Percentiles rank a stretch among this genome's conserved stretches.
Evolutionary conservation across 2,329 filamentous ascomycete genomes (phyloP).

Genomic region (Colletotrichum sidae): DNA sequence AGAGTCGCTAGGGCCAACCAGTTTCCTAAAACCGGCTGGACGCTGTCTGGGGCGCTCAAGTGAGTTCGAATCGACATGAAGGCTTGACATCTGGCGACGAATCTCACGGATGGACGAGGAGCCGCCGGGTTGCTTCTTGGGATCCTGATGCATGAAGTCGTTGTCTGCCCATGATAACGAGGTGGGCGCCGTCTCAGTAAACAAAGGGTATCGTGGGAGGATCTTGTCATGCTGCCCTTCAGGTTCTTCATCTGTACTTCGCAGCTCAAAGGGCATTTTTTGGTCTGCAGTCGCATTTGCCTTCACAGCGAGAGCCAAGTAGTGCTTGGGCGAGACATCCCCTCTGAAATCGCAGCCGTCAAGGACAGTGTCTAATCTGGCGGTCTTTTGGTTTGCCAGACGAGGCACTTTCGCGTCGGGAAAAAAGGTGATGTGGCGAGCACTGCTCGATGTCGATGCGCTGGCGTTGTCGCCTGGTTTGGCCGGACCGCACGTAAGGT

Average conservation of each 20-base stretch:
- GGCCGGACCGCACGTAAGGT: no score
- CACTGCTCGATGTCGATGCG: not conserved
- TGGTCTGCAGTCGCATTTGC: not conserved
- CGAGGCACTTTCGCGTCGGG: no score
- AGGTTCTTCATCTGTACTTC: no score
- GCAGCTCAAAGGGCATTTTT: not conserved
- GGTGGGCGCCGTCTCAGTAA: no score
- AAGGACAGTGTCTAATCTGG: no score
- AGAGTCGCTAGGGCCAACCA: no score
- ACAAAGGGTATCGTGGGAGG: no score
- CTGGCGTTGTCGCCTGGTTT: no score
- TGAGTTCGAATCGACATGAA: not conserved
- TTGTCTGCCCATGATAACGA: not conserved
- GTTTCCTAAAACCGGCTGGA: not conserved
- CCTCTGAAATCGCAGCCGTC: conserved; percentile 2
- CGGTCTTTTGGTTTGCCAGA: no score
- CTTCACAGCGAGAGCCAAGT: conserved; percentile 15
- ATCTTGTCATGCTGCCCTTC: no score
- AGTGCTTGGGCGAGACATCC: conserved; percentile 20
- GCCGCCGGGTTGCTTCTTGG: not conserved
- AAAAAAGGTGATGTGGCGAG: no score
- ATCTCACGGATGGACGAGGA: conserved; percentile 17
- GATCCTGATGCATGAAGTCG: not conserved
- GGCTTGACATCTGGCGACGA: conserved; percentile 22
- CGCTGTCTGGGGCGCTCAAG: conserved; percentile 2